Conservation (phyloP, 305 asterid species). For the Solanum aculeatissimum region DNA sequence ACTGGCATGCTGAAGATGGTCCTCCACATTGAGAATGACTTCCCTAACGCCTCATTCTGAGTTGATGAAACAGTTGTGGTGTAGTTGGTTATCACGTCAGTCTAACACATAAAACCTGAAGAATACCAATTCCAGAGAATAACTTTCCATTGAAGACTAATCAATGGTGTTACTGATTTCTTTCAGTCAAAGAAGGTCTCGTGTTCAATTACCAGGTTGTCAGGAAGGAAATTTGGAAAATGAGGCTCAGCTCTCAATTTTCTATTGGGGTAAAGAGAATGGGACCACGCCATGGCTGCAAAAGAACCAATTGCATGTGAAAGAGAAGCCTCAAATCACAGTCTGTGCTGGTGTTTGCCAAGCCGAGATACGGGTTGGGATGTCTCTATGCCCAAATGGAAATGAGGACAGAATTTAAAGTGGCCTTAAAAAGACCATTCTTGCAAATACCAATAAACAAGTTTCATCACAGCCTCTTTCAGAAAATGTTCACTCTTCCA, state of each 20-base stretch:
- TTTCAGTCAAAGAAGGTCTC: neutral
- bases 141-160: neutral
- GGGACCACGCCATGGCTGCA: conserved; percentile 31
- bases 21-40: neutral
- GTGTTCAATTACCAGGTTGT: neutral
- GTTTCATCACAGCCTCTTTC: neutral
- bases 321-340: conserved; percentile 13
- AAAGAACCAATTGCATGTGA: conserved; percentile 23
- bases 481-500: neutral
- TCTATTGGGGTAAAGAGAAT: conserved; percentile 5
- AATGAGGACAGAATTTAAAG: neutral
- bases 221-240: neutral
- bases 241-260: conserved; percentile 26
- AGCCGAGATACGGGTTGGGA: neutral
- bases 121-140: neutral
- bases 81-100: neutral
- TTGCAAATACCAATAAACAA: neutral
- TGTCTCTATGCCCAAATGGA: neutral
- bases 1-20: neutral
- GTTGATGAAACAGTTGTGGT: neutral
- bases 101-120: neutral
- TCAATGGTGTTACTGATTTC: neutral
- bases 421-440: neutral
- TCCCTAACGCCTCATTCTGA: neutral
- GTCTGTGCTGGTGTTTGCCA: neutral